A percentile compares a stretch with the other conserved stretches of the same genome.
Conservation (phyloP, 75 land plant genomes). For the Pinus albicaulis region DNA sequence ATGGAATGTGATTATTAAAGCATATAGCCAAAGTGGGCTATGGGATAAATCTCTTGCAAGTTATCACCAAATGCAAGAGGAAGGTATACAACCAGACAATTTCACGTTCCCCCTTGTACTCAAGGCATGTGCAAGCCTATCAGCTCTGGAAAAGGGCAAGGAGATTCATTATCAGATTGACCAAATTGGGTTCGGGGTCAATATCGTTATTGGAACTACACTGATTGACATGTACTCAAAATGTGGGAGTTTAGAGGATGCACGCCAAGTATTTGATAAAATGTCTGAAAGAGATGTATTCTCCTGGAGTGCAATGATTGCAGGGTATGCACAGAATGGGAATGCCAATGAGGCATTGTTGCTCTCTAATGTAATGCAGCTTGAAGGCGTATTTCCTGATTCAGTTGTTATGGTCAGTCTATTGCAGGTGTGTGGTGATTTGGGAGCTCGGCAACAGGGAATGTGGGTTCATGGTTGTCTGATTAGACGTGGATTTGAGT, state of each 20-base stretch:
- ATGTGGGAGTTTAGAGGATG: conserved; percentile 18
- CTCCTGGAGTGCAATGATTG: conserved; percentile 51
- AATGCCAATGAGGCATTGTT: conserved; percentile 33
- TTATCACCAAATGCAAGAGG: conserved; percentile 39
- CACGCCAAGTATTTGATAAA: conserved; percentile 33
- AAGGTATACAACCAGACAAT: conserved; percentile 31
- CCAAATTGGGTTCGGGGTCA: conserved; percentile 28
- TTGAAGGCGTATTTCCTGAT: conserved; percentile 4
- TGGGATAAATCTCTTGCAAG: conserved; percentile 32
- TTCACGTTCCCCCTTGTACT: conserved; percentile 44
- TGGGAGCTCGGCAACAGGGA: neutral
- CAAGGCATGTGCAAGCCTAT: conserved; percentile 50
- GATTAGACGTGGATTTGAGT: neutral
- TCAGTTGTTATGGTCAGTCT: neutral
- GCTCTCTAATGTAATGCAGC: conserved; percentile 33
- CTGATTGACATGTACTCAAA: conserved; percentile 58
- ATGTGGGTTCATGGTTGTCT: neutral
- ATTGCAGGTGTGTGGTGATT: neutral
- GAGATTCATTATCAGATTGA: conserved; percentile 48
- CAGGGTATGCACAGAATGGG: conserved; percentile 31
- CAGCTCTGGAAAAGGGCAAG: conserved; percentile 36
- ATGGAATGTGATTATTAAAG: conserved; percentile 66
- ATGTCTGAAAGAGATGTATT: conserved; percentile 47
- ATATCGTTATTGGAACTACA: conserved; percentile 57
- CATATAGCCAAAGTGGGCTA: conserved; percentile 39